Conservation (phyloP, 352 stramenopile species). For the Globisporangium nodosum region DNA sequence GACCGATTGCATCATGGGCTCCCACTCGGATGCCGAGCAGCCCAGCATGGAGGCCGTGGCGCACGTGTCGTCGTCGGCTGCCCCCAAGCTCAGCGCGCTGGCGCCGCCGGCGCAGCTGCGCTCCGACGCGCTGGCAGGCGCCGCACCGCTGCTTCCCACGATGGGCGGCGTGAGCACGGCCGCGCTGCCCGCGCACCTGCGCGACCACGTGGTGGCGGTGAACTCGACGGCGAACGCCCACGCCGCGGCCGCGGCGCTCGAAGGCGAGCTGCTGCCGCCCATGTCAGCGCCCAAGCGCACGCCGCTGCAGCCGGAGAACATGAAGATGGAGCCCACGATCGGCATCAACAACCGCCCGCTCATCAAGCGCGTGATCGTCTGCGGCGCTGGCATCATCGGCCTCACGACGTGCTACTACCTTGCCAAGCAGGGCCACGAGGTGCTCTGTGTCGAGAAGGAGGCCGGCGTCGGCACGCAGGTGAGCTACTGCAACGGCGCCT, state of each 20-base stretch:
- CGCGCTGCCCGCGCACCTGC: conserved; percentile 50
- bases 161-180: conserved; percentile 18
- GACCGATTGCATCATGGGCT: not conserved
- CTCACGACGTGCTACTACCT: conserved; percentile 85
- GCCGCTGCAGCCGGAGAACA: conserved; percentile 48
- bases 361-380: conserved; percentile 84
- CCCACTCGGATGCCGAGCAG: not conserved
- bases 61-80: not conserved
- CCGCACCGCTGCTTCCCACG: not conserved
- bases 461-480: conserved; percentile 71
- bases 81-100: conserved; percentile 6
- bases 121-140: not conserved
- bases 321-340: conserved; percentile 64
- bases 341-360: conserved; percentile 43
- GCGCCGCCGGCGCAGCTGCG: conserved; percentile 2
- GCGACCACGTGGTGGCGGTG: conserved; percentile 43
- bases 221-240: conserved; percentile 7
- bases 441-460: conserved; percentile 84
- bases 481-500: conserved; percentile 76
- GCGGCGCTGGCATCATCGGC: conserved; percentile 79
- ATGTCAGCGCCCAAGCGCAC: conserved; percentile 59
- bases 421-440: conserved; percentile 79
- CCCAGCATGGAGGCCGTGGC: not conserved
- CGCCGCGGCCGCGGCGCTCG: conserved; percentile 10
- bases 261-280: conserved; percentile 52